These are phyloP conservation scores for Exophiala spinifera DNA, from an alignment of 2,329 filamentous ascomycete genomes.

Conservation along the genomic window DNA sequence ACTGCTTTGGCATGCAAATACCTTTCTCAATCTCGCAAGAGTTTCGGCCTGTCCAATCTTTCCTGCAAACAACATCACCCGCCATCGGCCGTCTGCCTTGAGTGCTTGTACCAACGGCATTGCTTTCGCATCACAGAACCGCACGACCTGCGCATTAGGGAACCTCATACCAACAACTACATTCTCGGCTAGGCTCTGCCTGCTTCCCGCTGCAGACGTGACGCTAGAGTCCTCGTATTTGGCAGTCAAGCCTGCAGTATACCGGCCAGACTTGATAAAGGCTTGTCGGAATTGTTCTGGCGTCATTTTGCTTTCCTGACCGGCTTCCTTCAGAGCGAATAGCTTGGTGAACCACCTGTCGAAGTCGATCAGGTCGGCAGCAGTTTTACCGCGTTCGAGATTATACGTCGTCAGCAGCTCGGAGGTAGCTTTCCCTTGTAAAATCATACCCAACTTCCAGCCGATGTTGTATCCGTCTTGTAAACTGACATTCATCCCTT, in stretches of 20 bases:
- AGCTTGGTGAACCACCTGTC: slow-evolving; percentile 55
- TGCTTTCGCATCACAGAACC: slow-evolving; percentile 58
- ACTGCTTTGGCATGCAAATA: slow-evolving; percentile 28
- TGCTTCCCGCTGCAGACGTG: slow-evolving; percentile 38
- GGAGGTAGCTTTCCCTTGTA: slow-evolving; percentile 44
- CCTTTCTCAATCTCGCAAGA: slow-evolving; percentile 37
- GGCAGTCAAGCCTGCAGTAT: slow-evolving; percentile 59
- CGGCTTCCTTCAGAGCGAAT: slow-evolving; percentile 46
- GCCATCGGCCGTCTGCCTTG: slow-evolving; percentile 52
- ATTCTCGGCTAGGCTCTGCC: slow-evolving; percentile 37
- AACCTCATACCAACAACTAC: slow-evolving; percentile 48
- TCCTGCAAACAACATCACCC: slow-evolving; percentile 50
- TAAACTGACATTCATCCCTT: slow-evolving; percentile 54
- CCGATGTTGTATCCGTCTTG: slow-evolving; percentile 62
- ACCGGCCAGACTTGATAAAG: slow-evolving; percentile 58
- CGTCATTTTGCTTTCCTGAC: slow-evolving; percentile 33
- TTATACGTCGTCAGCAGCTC: slow-evolving; percentile 54
- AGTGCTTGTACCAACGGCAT: slow-evolving; percentile 52
- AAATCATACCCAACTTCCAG: slow-evolving; percentile 56
- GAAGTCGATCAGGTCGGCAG: slow-evolving; percentile 59
- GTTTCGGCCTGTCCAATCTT: slow-evolving; percentile 36
- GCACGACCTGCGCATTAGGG: slow-evolving; percentile 56
- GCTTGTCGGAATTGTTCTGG: slow-evolving; percentile 53
- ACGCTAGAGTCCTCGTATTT: slow-evolving; percentile 53
- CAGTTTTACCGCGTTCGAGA: slow-evolving; percentile 51